These are phyloP conservation scores for Naganishia sp. DNA, from an alignment of 1,284 basidiomycete genomes.

Conservation along the genomic window DNA sequence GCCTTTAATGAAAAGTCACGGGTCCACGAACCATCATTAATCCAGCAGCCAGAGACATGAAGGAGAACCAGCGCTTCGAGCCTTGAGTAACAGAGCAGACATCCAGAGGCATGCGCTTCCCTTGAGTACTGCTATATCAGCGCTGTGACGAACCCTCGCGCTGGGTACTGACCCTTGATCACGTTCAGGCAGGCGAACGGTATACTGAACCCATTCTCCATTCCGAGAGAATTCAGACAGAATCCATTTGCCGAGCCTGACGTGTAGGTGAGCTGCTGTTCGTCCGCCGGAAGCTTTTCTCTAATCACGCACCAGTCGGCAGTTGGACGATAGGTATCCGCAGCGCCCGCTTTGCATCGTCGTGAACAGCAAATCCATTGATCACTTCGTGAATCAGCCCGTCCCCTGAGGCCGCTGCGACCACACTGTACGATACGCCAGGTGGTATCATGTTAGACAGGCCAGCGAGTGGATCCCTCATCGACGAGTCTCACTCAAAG, in stretches of 20 bases:
- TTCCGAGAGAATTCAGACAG: conserved; percentile 53
- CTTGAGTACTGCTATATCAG: conserved; percentile 59
- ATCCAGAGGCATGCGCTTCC: conserved; percentile 60
- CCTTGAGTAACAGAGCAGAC: conserved; percentile 65
- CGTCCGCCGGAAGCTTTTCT: background rate
- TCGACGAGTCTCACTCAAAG: conserved; percentile 59
- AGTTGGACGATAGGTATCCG: conserved; percentile 77
- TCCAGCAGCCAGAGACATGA: conserved; percentile 84
- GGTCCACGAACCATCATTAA: conserved; percentile 61
- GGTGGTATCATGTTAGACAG: background rate
- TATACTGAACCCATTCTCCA: conserved; percentile 69
- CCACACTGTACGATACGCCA: conserved; percentile 55
- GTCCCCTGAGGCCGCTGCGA: conserved; percentile 86
- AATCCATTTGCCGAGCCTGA: conserved; percentile 55
- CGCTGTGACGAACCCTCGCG: background rate
- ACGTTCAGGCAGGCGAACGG: conserved; percentile 75
- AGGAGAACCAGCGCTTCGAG: conserved; percentile 68
- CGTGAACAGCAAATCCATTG: conserved; percentile 81
- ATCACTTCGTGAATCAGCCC: conserved; percentile 87
- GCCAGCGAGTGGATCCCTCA: background rate
- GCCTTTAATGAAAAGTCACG: background rate
- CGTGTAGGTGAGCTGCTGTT: background rate
- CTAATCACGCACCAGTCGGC: conserved; percentile 68
- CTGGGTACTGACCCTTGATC: conserved; percentile 70
- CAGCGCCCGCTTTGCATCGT: conserved; percentile 70